Evolutionary conservation across 257 asterid genomes (phyloP).

Genomic region (Nicotiana obtusifolia): DNA sequence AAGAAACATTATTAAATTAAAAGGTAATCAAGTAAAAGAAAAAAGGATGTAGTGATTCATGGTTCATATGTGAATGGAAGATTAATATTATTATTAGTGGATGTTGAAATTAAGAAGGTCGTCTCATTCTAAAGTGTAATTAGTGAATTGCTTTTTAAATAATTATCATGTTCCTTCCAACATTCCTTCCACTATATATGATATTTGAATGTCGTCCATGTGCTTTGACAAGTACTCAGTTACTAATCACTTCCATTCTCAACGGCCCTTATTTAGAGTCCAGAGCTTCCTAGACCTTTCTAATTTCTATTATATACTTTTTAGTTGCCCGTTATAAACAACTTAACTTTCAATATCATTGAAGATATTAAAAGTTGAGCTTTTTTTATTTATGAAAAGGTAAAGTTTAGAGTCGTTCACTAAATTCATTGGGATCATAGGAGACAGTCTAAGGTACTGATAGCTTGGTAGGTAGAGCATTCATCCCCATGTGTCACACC

Average conservation of each 20-base stretch:
- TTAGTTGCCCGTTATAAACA: not conserved
- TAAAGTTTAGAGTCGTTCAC: no score
- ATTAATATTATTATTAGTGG: not conserved
- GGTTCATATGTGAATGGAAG: not conserved
- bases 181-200: slow-evolving; percentile 1
- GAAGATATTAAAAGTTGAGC: no score
- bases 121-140: not conserved
- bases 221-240: not conserved
- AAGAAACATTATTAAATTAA: not conserved
- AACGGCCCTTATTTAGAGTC: slow-evolving; percentile 21
- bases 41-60: not conserved
- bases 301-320: not conserved
- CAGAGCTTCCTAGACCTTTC: not conserved
- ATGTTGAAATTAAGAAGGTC: not conserved
- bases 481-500: not conserved
- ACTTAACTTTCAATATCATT: not conserved
- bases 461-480: not conserved
- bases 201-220: slow-evolving; percentile 6
- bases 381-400: no score
- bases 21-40: not conserved
- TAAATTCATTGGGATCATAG: not conserved
- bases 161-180: not conserved
- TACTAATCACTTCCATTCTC: slow-evolving; percentile 16
- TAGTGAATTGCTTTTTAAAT: not conserved
- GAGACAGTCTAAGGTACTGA: not conserved